Base-by-base conservation (phyloP, 1,284 basidiomycete species). In the Ustilago shanxiensis region DNA sequence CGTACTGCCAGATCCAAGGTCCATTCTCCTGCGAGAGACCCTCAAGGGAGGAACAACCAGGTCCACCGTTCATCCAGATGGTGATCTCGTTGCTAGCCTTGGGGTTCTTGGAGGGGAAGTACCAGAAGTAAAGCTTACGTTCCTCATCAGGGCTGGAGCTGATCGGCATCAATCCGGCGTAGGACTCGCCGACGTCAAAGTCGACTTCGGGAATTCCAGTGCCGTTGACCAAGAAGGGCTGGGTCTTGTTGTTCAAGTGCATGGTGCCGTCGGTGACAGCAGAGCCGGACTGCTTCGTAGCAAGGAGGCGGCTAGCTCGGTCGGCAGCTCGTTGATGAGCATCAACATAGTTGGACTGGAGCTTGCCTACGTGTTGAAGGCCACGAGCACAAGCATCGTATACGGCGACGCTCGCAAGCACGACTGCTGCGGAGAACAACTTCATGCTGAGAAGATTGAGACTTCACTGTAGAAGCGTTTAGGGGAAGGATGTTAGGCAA, bases 11-110 rank as follows among this genome's bases (percentile, higher is more conserved):
- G 31, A 87, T 3, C 84, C 90, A 63, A 71, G 92, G 92, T 18
- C 93, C 93, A 79, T 93, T 93, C 86, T 95, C 93, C 84, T 93
- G 91, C 14, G 93, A 85, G 35, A 92, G 86, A 7, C 93, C 93
- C 82, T 93, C 91, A 1, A 94, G 87, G 2, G 91, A 92, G 10
- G 91, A 92, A 81, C 93, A 94, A 18, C 89, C 89, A 0, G 89
- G 89, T 2, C 83, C 83, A 90, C 92, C 93, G 56, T 83, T 84
- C 45, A 79, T 57, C 82, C 81, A 85, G 92, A 87, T 92, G 91
- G 62, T 92, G 90, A 93, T 82, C 79, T 93, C 91, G 77, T 93
- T 91, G 14, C 89, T 81, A 63, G 90, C 92, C 13, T 91, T 91
- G 79, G 90, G 87, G 10, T 91, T 91, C 7, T 91, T 91, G 0